A percentile compares a stretch with the other conserved stretches of the same genome.
These are phyloP conservation scores for Ustilago lituana DNA, from an alignment of 1,284 basidiomycete genomes.

Conservation along the genomic window DNA sequence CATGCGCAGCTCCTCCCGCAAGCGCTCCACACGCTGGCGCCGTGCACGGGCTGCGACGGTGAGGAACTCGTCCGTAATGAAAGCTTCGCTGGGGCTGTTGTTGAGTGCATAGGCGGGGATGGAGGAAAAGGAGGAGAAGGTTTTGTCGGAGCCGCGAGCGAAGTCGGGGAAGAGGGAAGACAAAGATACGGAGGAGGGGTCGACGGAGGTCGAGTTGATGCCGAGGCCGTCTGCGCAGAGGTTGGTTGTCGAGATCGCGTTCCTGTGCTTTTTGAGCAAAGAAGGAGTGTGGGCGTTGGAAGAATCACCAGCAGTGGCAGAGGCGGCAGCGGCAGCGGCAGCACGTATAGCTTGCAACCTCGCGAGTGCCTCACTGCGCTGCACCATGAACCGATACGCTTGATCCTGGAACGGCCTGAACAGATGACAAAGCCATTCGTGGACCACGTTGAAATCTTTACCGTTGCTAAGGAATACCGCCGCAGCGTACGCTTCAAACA, in stretches of 20 bases:
- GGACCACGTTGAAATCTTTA: constrained; percentile 40
- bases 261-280: not conserved
- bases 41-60: constrained; percentile 41
- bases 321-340: constrained; percentile 15
- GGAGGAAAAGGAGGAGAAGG: not conserved
- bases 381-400: constrained; percentile 49
- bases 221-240: constrained; percentile 21
- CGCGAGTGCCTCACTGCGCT: constrained; percentile 30
- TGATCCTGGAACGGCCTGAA: constrained; percentile 50
- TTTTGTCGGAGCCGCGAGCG: constrained; percentile 2
- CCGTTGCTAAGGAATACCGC: constrained; percentile 44
- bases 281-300: not conserved
- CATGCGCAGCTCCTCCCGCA: constrained; percentile 26
- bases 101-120: constrained; percentile 18
- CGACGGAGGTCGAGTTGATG: constrained; percentile 18
- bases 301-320: constrained; percentile 7
- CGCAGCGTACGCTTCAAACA: constrained; percentile 50
- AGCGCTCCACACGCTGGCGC: constrained; percentile 26
- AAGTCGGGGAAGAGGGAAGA: constrained; percentile 35
- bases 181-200: constrained; percentile 21
- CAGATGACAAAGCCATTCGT: constrained; percentile 35
- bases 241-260: constrained; percentile 4
- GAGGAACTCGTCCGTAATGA: constrained; percentile 46
- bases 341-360: constrained; percentile 22
- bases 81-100: constrained; percentile 12